Base-by-base conservation (phyloP, 345 rosid genomes). In the Pelargonium nanum region DNA sequence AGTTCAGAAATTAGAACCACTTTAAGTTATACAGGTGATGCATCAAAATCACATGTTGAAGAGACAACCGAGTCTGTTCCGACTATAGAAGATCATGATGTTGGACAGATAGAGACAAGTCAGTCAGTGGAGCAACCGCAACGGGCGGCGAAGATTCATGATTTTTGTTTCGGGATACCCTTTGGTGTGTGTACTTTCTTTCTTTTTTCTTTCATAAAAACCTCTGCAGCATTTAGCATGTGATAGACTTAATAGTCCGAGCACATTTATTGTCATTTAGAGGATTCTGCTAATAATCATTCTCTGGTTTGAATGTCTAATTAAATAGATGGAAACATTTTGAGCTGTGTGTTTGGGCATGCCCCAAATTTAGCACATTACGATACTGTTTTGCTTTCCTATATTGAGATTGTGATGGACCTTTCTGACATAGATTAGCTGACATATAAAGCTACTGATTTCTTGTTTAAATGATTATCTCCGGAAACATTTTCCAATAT, bases 91-190 rank as follows among this genome's bases (percentile, higher is more conserved):
- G 84, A 68, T 8, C 20, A 66, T 64, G 19, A 34, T 26, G 55
- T 65, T 40, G 72, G 34, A 55, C 56, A 65, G 55, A 50, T 48
- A 24, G 68, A 22, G 40, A 23, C 17, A 30, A 52, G 50, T 16
- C 83, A 75, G 62, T 40, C 70, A 6, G 73, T 26, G 8, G 68
- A 64, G 74, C 86, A 75, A 53, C 84, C 67, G 4, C 67, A 57
- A 65, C 68, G 77, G 72, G 74, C 83, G 6, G 94, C 97, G 5
- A 86, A 79, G 78, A 84, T 88, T 66, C 97, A 88, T 59, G 97
- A 91, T 71, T 91, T 91, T 60, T 91, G 96, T 74, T 89, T 91
- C 55, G 97, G 97, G 61, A 88, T 91, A 68, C 97, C 97, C 56
- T 91, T 78, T 71, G 96, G 97, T 88, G 80, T 80, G 87, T 74